Conservation (phyloP, 75 land plant species). For the Pinus tabuliformis region DNA sequence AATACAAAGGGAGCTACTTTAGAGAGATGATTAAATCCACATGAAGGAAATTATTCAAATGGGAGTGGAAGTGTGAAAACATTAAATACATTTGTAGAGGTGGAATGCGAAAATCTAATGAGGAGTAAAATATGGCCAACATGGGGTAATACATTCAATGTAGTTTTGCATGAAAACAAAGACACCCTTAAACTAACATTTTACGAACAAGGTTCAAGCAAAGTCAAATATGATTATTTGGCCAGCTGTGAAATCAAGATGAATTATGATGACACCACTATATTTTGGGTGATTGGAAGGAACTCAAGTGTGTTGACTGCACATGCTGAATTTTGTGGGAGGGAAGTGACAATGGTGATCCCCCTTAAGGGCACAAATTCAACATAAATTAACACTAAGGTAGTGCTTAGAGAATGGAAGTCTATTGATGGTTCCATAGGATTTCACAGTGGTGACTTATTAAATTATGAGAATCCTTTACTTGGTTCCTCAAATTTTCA, state of each 20-base stretch:
- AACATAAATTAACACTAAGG: conserved; percentile 53
- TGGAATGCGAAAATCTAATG: conserved; percentile 64
- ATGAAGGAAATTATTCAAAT: conserved; percentile 11
- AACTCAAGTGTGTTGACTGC: conserved; percentile 54
- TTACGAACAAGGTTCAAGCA: conserved; percentile 53
- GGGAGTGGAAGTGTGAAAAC: conserved; percentile 15
- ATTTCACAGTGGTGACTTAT: no score
- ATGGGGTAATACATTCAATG: conserved; percentile 74
- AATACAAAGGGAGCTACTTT: conserved; percentile 19
- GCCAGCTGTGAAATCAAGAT: conserved; percentile 97
- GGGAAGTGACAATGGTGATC: conserved; percentile 67
- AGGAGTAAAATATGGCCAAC: conserved; percentile 40
- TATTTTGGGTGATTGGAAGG: conserved; percentile 87
- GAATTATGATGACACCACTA: conserved; percentile 71
- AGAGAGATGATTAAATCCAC: conserved; percentile 18
- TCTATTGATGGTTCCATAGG: no score
- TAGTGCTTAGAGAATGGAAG: no score
- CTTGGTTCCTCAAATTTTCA: no score
- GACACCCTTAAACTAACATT: conserved; percentile 66
- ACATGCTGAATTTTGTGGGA: conserved; percentile 63
- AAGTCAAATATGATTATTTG: conserved; percentile 66
- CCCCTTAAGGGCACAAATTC: conserved; percentile 68
- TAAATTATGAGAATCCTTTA: no score
- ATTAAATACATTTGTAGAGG: conserved; percentile 67
- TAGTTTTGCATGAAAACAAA: conserved; percentile 77